Evolutionary conservation across 306 rosid genomes (phyloP), one percentile per base, ranked within the genome.

Genomic region (Lathyrus aphaca): DNA sequence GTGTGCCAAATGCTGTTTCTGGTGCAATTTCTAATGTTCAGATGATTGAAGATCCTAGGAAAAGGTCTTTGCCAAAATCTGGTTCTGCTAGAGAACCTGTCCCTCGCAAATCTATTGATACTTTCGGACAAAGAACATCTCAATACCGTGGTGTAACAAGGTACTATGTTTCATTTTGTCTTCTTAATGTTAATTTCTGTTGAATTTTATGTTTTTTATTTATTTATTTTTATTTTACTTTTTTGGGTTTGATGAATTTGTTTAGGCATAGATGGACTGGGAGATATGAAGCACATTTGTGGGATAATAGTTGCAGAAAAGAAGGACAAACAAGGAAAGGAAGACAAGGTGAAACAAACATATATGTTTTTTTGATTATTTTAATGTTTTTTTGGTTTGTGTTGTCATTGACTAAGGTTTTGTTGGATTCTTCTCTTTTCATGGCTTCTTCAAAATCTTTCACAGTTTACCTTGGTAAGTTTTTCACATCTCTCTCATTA

Each of bases 291-390:
- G 99, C 99, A 38, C 99, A 94, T 86, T 80, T 94, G 76, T 94
- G 99, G 99, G 99, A 94, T 74, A 94, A 94, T 74, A 94, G 99
- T 72, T 94, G 97, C 82, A 91, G 99, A 81, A 91, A 94, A 77
- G 99, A 94, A 78, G 99, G 97, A 18, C 97, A 94, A 79, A 94
- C 99, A 63, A 94, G 99, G 84, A 94, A 94, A 83, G 99, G 99
- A 82, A 94, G 99, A 46, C 99, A 94, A 87, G 99, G 99, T 91
- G 66, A 86, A 78, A 30, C 48, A 72, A 68, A 64, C 37, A 64
- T 44, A 18, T 18, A 1, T 55, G 2, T 23, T 39, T 17, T 42
- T 64, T 40, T 18, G 3, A 37, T 27, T 2, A 6, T 14, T 35
- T n/a, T 15, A 35, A 35, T 45, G n/a, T 0, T 2, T 30, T 29